phyloP scores from a whole-genome alignment of 1,284 basidiomycete genomes.

The Leccinum huronense region DNA sequence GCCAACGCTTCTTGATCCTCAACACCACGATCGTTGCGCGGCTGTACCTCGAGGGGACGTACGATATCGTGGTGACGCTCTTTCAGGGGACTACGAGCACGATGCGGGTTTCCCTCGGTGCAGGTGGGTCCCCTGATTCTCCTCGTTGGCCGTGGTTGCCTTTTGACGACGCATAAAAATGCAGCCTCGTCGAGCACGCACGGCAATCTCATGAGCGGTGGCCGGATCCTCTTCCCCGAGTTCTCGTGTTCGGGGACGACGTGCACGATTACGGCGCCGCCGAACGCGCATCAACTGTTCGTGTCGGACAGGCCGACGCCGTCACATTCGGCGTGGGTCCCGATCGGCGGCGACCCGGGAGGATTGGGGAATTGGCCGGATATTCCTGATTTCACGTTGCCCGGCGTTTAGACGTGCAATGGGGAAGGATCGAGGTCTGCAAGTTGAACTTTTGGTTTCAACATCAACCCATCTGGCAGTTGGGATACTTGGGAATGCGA shows the following conservation, averaged over 20 bases:
- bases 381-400: slow-evolving; percentile 59
- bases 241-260: slow-evolving; percentile 60
- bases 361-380: slow-evolving; percentile 67
- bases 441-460: not conserved
- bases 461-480: not conserved
- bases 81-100: slow-evolving; percentile 53
- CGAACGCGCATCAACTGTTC: slow-evolving; percentile 63
- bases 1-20: slow-evolving; percentile 66
- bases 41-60: slow-evolving; percentile 61
- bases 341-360: slow-evolving; percentile 71
- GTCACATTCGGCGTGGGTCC: slow-evolving; percentile 66
- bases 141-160: not conserved
- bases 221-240: slow-evolving; percentile 65
- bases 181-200: slow-evolving; percentile 70
- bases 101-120: slow-evolving; percentile 62
- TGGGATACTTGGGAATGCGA: too few relatives aligned
- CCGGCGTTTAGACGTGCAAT: slow-evolving; percentile 39
- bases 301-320: slow-evolving; percentile 73
- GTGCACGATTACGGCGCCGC: slow-evolving; percentile 68
- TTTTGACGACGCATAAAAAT: not conserved
- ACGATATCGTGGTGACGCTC: slow-evolving; percentile 53
- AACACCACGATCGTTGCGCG: slow-evolving; percentile 71
- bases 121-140: slow-evolving; percentile 39
- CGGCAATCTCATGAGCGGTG: slow-evolving; percentile 67
- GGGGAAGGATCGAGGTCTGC: not conserved